phyloP scores from a whole-genome alignment of 805 yeast species.

The Yarrowia keelungensis region DNA sequence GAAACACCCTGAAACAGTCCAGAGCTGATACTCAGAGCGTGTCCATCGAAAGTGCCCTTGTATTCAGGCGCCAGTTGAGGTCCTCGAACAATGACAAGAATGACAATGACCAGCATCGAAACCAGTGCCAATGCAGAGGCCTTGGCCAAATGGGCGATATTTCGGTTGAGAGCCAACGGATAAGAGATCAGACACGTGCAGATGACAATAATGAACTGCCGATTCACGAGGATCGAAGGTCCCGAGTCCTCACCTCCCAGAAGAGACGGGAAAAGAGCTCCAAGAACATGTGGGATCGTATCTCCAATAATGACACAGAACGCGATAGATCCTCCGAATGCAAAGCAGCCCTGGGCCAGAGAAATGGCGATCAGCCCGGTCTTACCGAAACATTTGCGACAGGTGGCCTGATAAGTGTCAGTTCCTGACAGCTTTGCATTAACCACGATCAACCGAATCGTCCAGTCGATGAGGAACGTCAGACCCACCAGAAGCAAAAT shows the following conservation, averaged over 20 bases:
- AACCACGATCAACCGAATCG: constrained; percentile 73
- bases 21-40: constrained; percentile 59
- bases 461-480: constrained; percentile 86
- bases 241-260: constrained; percentile 49
- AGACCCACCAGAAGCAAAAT: constrained; percentile 63
- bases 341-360: constrained; percentile 83
- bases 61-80: constrained; percentile 60
- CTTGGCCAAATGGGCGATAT: constrained; percentile 82
- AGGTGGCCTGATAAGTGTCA: constrained; percentile 84
- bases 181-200: constrained; percentile 77
- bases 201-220: constrained; percentile 74
- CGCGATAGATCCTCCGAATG: constrained; percentile 93
- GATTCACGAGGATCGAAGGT: constrained; percentile 57
- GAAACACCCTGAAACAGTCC: constrained; percentile 87
- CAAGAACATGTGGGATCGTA: constrained; percentile 87
- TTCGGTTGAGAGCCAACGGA: constrained; percentile 80
- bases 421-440: constrained; percentile 82
- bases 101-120: constrained; percentile 81
- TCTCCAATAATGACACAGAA: constrained; percentile 95
- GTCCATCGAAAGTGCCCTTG: constrained; percentile 55
- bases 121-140: constrained; percentile 85
- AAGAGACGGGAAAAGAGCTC: constrained; percentile 63
- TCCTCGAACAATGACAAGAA: constrained; percentile 75
- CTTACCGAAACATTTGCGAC: constrained; percentile 76
- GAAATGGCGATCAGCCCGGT: constrained; percentile 72